Percentiles rank a stretch among this genome's conserved stretches.
Evolutionary conservation across 2,329 filamentous ascomycete species (phyloP).

Genomic region (Trichoderma lentiforme): DNA sequence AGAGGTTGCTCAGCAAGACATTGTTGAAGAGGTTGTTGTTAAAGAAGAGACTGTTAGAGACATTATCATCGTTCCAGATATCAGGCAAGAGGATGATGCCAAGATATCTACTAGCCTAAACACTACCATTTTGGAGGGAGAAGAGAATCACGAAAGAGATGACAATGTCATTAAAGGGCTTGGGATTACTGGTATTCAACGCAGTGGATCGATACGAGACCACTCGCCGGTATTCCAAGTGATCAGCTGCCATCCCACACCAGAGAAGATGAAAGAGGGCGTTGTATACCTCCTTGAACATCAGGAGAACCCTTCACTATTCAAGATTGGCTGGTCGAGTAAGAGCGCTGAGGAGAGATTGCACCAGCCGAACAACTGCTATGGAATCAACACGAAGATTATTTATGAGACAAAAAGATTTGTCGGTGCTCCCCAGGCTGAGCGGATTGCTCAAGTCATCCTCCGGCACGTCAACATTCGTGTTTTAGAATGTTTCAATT

Average conservation of each 20-base stretch:
- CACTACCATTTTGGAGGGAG: no score
- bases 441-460: background rate
- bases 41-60: background rate
- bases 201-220: background rate
- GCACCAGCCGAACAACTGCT: background rate
- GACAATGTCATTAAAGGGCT: background rate
- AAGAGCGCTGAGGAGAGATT: background rate
- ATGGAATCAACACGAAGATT: background rate
- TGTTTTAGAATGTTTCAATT: background rate
- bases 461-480: background rate
- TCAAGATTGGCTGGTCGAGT: background rate
- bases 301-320: background rate
- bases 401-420: background rate
- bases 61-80: background rate
- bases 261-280: background rate
- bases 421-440: background rate
- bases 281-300: conserved; percentile 1
- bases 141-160: background rate
- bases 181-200: background rate
- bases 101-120: background rate
- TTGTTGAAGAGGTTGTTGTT: no score
- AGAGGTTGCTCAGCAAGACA: background rate
- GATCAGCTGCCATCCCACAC: background rate
- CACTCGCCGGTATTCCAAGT: conserved; percentile 4
- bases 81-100: background rate